Evolutionary conservation across 352 stramenopile genomes (phyloP), one percentile per base, ranked within the genome.

Genomic region (Peronospora belbahrii): DNA sequence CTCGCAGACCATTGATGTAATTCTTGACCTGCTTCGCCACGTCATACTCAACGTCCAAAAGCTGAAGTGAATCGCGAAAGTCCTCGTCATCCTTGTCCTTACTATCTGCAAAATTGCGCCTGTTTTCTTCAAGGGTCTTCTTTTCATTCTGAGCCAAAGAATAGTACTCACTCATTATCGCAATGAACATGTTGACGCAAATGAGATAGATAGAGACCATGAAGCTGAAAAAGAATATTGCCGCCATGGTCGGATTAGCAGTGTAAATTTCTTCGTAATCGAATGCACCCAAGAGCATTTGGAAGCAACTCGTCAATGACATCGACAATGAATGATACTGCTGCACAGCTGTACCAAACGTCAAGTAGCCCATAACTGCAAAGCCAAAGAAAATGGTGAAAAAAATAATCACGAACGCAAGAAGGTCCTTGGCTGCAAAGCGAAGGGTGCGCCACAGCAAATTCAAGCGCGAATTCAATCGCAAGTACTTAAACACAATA

Each of bases 121-220:
- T 65, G 41, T 59, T 79, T 35, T 77, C 65, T 56, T 88, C 74
- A 5, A 75, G 54, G 0, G 38, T 59, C 34, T 75, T 78, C 69
- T 84, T 90, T 43, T 85, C 75, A 3, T 48, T 75, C 45, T 87
- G 74, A 31, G 73, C 73, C 24, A 84, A 32, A 17, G 74, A 86
- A 54, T 89, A 87, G 48, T 89, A 89, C 42, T 89, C 78, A 41
- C 70, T 87, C 68, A 89, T 85, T 50, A 89, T 89, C 25, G 75
- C 78, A 17, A 89, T 86, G 51, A 88, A 89, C 78, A 88, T 88
- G 51, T 89, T 89, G 31, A 88, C 65, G 37, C 75, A 85, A 49
- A 89, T 83, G 42, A 89, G 61, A 42, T 86, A 87, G 37, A 89
- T 79, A 15, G 59, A 76, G 28, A 89, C 73, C 75, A 86, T 89